Base-by-base conservation (phyloP, 1,284 basidiomycete species). In the Anthracocystis walkeri region DNA sequence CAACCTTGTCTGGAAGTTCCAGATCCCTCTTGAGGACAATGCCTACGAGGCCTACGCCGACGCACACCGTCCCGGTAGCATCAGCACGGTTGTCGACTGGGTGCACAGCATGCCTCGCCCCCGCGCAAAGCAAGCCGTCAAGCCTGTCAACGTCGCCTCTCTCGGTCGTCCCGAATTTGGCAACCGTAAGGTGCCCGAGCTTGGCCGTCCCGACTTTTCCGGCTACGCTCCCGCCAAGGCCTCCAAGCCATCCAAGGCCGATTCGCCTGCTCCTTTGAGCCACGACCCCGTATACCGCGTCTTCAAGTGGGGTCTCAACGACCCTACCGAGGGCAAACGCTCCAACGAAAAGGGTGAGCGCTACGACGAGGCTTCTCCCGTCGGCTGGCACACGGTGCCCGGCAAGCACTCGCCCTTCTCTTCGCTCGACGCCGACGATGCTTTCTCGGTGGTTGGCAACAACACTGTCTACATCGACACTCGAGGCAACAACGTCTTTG, bases 401-500 rank as follows among this genome's bases (percentile, higher is more conserved):
- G 64, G 72, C 48, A 69, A 59, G 46, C 64, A 67, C 38, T 75
- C 60, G 59, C 71, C 69, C 38, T 76, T 75, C 55, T 58, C 64
- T 21, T 44, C 58, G 29, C 53, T 64, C 49, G 59, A 56, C 2
- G 56, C 35, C 4, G 73, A 73, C 56, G 56, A 59, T 21, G 66
- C 65, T 20, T 31, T 45, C 16, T 33, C 50, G 12, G 52, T 63
- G 16, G 68, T 66, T 0, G 73, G 61, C 44, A 56, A 81, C 53
- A 63, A 59, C 56, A 76, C 71, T 3, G 48, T 68, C 52, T 80
- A 69, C 66, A 57, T 54, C 5, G 76, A 80, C 67, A 81, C 79
- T 4, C 67, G 78, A 38, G 79, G 79, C 53, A 81, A 80, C 77
- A 79, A 80, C 46, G 78, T 80, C 7, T 79, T 77, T 49, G 80